Evolutionary conservation across 441 rosid species (phyloP), one percentile per base, ranked within the genome.

Genomic region (Adansonia madagascariensis): DNA sequence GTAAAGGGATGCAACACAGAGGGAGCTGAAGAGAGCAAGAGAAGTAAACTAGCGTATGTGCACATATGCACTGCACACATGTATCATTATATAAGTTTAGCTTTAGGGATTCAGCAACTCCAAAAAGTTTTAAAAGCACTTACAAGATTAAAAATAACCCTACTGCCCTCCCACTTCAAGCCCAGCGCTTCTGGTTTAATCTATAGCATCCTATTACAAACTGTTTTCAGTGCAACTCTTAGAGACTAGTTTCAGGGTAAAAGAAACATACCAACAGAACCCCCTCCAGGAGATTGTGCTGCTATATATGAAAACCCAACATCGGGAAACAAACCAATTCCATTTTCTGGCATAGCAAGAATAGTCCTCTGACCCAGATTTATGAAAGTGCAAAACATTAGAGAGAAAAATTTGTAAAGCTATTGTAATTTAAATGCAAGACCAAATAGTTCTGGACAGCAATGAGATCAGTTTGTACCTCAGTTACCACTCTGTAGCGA

Each of bases 301-400:
- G 97, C 97, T 77, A 95, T 88, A 80, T 87, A 87, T 47, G 99
- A 89, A 85, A 92, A 95, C 56, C 98, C 98, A 72, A 94, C 95
- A 84, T 95, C 98, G 60, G 98, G 99, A 78, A 94, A 95, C 85
- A 95, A 90, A 79, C 99, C 97, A 65, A 92, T 93, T 79, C 93
- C 97, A 71, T 94, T 95, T 89, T 95, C 99, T 22, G 99, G 99
- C 97, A 95, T 95, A 14, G 99, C 97, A 60, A 95, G 93, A 74
- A 95, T 80, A 10, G 97, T 94, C 84, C 81, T 91, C 98, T 93
- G 85, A 20, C 65, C 71, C 22, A 47, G 59, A 81, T 70, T 76
- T n/a, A 73, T 18, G 15, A 53, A 71, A 35, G 68, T 12, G 31
- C 7, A 74, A 57, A 76, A 39, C 62, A 77, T 31, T 22, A 43